Conservation (phyloP, 2,329 filamentous ascomycete species). For the Hirsutella rhossiliensis region DNA sequence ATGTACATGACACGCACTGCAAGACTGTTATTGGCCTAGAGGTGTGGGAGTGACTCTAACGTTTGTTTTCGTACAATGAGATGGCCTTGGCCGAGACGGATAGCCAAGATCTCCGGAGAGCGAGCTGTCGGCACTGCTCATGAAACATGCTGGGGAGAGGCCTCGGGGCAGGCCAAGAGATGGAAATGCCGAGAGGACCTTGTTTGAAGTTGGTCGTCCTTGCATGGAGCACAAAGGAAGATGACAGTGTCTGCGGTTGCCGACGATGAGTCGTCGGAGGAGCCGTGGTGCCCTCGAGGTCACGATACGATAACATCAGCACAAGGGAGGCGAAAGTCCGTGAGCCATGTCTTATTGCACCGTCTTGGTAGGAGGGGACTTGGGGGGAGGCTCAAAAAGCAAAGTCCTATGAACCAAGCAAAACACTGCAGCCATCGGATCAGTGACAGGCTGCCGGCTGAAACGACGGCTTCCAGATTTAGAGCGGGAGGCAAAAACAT, state of each 20-base stretch:
- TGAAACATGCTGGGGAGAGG: no score
- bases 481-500: not conserved
- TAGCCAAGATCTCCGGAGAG: no score
- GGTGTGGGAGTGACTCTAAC: no score
- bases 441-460: not conserved
- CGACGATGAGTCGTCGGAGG: not conserved
- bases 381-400: constrained; percentile 1
- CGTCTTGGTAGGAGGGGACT: not conserved
- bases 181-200: not conserved
- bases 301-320: no score
- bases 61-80: no score
- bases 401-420: not conserved
- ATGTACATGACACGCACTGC: no score
- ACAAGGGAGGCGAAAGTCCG: not conserved
- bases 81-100: no score
- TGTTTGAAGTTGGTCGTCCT: not conserved
- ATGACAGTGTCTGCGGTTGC: not conserved
- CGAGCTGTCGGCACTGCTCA: no score
- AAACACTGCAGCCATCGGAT: constrained; percentile 3
- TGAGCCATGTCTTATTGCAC: constrained; percentile 5
- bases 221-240: not conserved
- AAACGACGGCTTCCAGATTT: not conserved
- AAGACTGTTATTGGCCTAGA: no score
- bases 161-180: not conserved
- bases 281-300: no score